Base-by-base conservation (phyloP, 371 early-diverging fungal species). In the Dichotomocladium elegans region DNA sequence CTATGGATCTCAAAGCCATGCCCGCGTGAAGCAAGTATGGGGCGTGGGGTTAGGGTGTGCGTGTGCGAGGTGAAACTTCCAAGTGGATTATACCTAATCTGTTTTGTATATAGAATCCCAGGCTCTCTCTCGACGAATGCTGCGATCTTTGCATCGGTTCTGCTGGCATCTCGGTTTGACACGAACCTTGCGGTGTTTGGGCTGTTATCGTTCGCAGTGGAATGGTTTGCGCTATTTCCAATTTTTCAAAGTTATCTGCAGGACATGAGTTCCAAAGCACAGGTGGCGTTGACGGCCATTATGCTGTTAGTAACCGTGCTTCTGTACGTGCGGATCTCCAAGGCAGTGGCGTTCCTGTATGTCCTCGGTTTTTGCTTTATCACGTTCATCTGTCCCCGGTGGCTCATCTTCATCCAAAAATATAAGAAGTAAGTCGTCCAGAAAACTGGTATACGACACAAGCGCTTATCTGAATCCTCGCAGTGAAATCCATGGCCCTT, bases 41-140 rank as follows among this genome's bases (percentile, higher is more conserved):
- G n/a, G n/a, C n/a, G n/a, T n/a, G n/a, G n/a, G n/a, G n/a, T n/a
- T n/a, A n/a, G n/a, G n/a, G n/a, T n/a, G n/a, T n/a, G 37, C 3
- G 3, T 37, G 2, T 34, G 35, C n/a, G 25, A 42, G 1, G 14
- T 17, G 43, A 24, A 2, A 12, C 4, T 21, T 2, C 5, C 7
- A n/a, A 12, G 42, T 15, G 42, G 42, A 47, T 29, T 14, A 17
- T 28, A 7, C 4, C 11, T 19, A 47, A 47, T 29, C 10, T 3
- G 1, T 2, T 34, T 4, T 19, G 12, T 33, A 9, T 10, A 33
- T 46, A 84, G 93, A 51, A 95, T 93, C 57, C 94, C 96, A 1
- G 96, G 92, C 9, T 91, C 95, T 2, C 69, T 96, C 12, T 91
- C 96, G 5, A 90, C 94, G 19, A 98, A 98, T 67, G 93, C 96